Conservation (phyloP, 345 rosid species). For the Camelina hispida region DNA sequence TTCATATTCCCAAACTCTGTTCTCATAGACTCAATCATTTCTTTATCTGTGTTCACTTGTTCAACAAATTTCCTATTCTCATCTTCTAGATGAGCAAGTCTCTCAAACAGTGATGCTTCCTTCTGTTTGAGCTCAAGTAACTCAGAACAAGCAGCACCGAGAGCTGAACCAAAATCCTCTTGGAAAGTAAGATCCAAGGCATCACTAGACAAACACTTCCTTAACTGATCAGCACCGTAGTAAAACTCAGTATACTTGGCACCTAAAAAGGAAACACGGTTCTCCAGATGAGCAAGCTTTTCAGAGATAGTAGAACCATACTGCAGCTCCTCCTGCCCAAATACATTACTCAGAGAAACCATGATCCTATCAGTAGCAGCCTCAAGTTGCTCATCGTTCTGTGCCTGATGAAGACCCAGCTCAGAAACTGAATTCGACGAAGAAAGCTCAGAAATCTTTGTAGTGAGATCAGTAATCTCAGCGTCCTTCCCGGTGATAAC, state of each 20-base stretch:
- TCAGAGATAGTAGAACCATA: slow-evolving; percentile 57
- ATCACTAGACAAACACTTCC: slow-evolving; percentile 61
- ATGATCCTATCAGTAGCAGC: slow-evolving; percentile 65
- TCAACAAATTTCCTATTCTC: slow-evolving; percentile 65
- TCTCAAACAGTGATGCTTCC: slow-evolving; percentile 57
- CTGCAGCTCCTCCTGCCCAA: slow-evolving; percentile 60
- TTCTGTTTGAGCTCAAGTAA: slow-evolving; percentile 62
- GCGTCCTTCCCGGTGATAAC: slow-evolving; percentile 51
- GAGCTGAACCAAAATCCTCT: slow-evolving; percentile 59
- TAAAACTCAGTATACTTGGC: slow-evolving; percentile 65
- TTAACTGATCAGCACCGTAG: slow-evolving; percentile 68
- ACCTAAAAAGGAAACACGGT: slow-evolving; percentile 54
- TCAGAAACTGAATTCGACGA: slow-evolving; percentile 29
- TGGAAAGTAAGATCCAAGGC: slow-evolving; percentile 53
- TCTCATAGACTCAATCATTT: slow-evolving; percentile 46
- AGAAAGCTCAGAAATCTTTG: slow-evolving; percentile 55
- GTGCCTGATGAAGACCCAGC: slow-evolving; percentile 37
- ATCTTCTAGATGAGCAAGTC: slow-evolving; percentile 55
- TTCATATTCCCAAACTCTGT: slow-evolving; percentile 60
- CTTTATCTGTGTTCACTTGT: slow-evolving; percentile 60
- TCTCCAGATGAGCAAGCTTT: slow-evolving; percentile 66
- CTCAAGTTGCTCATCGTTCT: slow-evolving; percentile 51
- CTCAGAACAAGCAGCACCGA: slow-evolving; percentile 67
- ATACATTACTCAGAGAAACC: slow-evolving; percentile 58
- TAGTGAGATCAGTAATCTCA: slow-evolving; percentile 66